Percentiles rank a stretch among this genome's conserved stretches.
Conservation (phyloP, 495 filamentous ascomycete species). For the Gamarada debralockiae region DNA sequence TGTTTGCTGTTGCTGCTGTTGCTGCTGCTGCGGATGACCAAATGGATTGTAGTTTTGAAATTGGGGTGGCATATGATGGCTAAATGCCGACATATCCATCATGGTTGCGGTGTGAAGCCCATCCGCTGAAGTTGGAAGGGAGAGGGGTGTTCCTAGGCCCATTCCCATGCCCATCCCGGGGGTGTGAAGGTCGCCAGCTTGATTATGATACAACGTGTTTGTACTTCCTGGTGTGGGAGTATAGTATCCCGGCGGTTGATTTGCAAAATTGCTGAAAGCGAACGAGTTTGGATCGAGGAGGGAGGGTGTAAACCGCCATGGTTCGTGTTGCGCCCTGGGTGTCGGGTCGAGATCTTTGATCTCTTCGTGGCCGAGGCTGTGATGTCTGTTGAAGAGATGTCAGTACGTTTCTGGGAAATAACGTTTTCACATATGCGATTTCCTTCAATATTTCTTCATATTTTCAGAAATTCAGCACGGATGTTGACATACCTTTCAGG, state of each 20-base stretch:
- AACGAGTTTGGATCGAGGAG: slow-evolving; percentile 82
- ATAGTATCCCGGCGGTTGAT: slow-evolving; percentile 80
- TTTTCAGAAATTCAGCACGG: too few species aligned
- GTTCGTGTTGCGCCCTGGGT: slow-evolving; percentile 69
- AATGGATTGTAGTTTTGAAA: slow-evolving; percentile 77
- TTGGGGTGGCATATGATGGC: slow-evolving; percentile 56
- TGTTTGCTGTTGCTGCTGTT: slow-evolving; percentile 32
- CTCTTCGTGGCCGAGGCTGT: slow-evolving; percentile 33
- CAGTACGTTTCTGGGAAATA: background rate
- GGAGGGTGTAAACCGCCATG: slow-evolving; percentile 81
- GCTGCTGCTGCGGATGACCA: slow-evolving; percentile 46
- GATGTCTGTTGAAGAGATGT: slow-evolving; percentile 13
- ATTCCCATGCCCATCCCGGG: slow-evolving; percentile 64
- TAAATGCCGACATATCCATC: slow-evolving; percentile 51
- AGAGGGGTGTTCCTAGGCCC: slow-evolving; percentile 80
- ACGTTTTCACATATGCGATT: slow-evolving; percentile 25
- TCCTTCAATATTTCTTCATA: too few species aligned
- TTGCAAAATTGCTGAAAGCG: slow-evolving; percentile 70
- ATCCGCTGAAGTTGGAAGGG: slow-evolving; percentile 64
- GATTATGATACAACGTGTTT: slow-evolving; percentile 74
- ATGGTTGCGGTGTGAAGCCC: slow-evolving; percentile 48
- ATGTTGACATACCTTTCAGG: slow-evolving; percentile 45
- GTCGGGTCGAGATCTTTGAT: slow-evolving; percentile 79
- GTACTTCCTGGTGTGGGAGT: slow-evolving; percentile 85
- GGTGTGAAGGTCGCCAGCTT: slow-evolving; percentile 88